Evolutionary conservation across 2,329 filamentous ascomycete genomes (phyloP).

Genomic region (Alternaria dauci): DNA sequence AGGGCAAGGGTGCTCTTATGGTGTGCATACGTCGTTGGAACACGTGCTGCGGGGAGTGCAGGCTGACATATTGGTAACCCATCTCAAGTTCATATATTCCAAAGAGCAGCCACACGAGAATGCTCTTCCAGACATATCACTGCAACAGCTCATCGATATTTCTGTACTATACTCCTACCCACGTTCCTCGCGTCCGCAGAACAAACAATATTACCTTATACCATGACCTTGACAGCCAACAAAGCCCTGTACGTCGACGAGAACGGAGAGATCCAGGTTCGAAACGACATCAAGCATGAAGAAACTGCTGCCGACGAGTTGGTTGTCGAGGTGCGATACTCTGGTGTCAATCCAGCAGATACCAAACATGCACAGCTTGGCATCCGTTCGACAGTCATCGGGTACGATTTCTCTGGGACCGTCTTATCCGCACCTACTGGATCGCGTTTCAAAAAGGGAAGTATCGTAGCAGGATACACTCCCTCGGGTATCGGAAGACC

Average conservation of each 20-base stretch:
- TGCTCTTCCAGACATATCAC: neutral
- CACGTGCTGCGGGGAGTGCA: neutral
- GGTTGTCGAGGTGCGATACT: neutral
- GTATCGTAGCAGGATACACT: constrained; percentile 59
- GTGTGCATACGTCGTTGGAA: neutral
- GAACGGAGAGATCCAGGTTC: neutral
- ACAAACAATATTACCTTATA: neutral
- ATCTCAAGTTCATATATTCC: neutral
- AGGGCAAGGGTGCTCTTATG: neutral
- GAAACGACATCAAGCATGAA: neutral
- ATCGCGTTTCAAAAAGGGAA: constrained; percentile 8
- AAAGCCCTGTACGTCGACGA: constrained; percentile 4
- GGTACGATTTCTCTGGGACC: constrained; percentile 17
- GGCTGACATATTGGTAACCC: neutral
- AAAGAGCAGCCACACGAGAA: neutral
- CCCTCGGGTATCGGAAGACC: constrained; percentile 55
- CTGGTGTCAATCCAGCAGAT: constrained; percentile 16
- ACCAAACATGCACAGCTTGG: constrained; percentile 14
- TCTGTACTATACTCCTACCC: neutral
- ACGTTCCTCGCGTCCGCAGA: neutral
- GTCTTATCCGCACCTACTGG: neutral
- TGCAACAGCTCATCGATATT: neutral
- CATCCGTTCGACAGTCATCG: constrained; percentile 11
- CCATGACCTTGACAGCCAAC: neutral
- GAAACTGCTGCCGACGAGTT: neutral